These are phyloP conservation scores for Musa beccarii DNA, from an alignment of 176 grass and related monocot species.

Conservation along the genomic window DNA sequence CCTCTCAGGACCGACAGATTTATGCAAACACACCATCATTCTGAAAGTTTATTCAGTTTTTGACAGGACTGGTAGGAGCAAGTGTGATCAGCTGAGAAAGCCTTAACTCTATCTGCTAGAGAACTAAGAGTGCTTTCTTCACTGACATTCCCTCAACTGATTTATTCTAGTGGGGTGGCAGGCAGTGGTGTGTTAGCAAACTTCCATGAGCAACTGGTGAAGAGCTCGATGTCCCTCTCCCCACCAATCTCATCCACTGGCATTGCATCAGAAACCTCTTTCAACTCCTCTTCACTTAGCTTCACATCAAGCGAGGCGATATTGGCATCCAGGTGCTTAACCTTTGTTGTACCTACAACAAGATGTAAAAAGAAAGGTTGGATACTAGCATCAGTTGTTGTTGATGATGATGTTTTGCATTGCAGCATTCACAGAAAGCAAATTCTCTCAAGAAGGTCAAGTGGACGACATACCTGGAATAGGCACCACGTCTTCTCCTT, in stretches of 20 bases:
- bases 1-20: too few relatives aligned
- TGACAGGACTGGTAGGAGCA: too few relatives aligned
- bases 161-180: background rate
- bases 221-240: constrained; percentile 35
- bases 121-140: too few relatives aligned
- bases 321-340: constrained; percentile 11
- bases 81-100: too few relatives aligned
- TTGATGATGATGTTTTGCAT: background rate
- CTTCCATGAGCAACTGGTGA: constrained; percentile 52
- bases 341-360: constrained; percentile 10
- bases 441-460: background rate
- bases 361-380: background rate
- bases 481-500: constrained; percentile 14
- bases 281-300: constrained; percentile 2
- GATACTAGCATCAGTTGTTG: too few relatives aligned
- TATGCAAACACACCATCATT: too few relatives aligned
- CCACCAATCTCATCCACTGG: constrained; percentile 43
- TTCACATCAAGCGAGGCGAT: constrained; percentile 5
- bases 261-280: constrained; percentile 29
- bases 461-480: constrained; percentile 8
- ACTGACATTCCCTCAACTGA: too few relatives aligned
- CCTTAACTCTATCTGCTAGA: too few relatives aligned
- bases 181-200: constrained; percentile 49
- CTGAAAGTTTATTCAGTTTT: too few relatives aligned
- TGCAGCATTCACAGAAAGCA: background rate